Evolutionary conservation across 805 yeast species (phyloP).

Genomic region (Starmerella vaccinii): DNA sequence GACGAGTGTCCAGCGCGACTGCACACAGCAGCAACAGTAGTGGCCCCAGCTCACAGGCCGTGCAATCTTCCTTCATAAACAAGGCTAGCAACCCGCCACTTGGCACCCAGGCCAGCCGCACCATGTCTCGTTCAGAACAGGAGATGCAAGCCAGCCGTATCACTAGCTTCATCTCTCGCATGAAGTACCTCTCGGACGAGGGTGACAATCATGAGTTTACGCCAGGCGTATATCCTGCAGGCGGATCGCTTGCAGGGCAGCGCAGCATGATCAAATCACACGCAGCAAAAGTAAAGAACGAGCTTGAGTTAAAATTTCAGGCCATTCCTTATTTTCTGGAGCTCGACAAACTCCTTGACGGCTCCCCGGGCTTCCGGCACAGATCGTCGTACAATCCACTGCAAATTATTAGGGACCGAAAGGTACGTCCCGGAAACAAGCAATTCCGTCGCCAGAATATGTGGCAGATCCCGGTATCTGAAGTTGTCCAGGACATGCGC

Average conservation of each 20-base stretch:
- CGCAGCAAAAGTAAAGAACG: conserved; percentile 27
- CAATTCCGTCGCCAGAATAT: not conserved
- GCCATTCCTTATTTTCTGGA: conserved; percentile 18
- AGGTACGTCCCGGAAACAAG: conserved; percentile 20
- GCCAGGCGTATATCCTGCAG: conserved; percentile 3
- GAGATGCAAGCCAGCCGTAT: conserved; percentile 5
- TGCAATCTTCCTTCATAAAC: not conserved
- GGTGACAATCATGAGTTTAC: conserved; percentile 10
- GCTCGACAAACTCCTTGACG: conserved; percentile 6
- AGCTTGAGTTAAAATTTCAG: conserved; percentile 28
- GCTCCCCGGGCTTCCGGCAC: not conserved
- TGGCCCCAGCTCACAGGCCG: not conserved
- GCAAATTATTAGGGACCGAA: conserved; percentile 68
- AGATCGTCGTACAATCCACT: conserved; percentile 53
- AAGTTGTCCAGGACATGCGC: conserved; percentile 19
- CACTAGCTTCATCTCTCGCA: conserved; percentile 16
- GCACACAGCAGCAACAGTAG: not conserved
- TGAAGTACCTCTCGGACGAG: conserved; percentile 19
- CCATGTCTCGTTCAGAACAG: not conserved
- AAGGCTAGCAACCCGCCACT: not conserved
- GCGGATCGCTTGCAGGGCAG: conserved; percentile 12
- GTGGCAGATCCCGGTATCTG: conserved; percentile 20
- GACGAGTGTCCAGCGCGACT: not conserved
- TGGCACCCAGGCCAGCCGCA: not conserved
- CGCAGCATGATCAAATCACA: conserved; percentile 17